Evolutionary conservation across 176 grass and related monocot genomes (phyloP), one percentile per base, ranked within the genome.

Genomic region (Carex parvula): DNA sequence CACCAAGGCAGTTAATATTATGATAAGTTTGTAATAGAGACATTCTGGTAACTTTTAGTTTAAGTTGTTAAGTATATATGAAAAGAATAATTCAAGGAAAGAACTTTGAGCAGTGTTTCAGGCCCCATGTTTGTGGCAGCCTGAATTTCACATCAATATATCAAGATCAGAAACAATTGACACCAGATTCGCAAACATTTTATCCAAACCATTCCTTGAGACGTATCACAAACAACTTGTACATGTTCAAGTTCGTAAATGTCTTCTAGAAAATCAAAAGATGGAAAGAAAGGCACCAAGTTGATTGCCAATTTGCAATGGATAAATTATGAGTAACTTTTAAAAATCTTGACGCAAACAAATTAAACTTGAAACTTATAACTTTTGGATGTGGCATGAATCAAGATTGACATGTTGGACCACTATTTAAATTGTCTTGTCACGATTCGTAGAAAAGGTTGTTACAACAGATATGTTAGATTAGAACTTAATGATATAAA

Each of bases 401-500:
- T 18, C 39, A 21, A 46, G 8, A 46, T 72, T 21, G 37, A 72
- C 15, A 39, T 4, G 1, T 20, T 16, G 20, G 8, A 14, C 44
- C 69, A 46, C 69, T 41, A 39, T 46, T 48, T 42, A 12, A 72
- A 44, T 44, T 70, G 9, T 21, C 3, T 16, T 70, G 8, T 46
- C 33, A 21, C 37, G 21, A 22, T 8, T 21, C 18, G 20, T 22
- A 44, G 60, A 10, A 76, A 64, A 64, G 1, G 3, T 32, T 66
- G 26, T 57, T 1, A 16, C 32, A 18, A 21, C 17, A 79, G 39
- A 37, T 70, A 12, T 52, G 63, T 33, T 30, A 62, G 20, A 55
- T 80, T 18, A 42, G 4, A 79, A 50, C 7, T 60, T 84, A 68
- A 77, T 56, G 6, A 80, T 57, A 3, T 67, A 60, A 79, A n/a